phyloP scores from a whole-genome alignment of 805 yeast species.

The Wickerhamomyces queroliae region DNA sequence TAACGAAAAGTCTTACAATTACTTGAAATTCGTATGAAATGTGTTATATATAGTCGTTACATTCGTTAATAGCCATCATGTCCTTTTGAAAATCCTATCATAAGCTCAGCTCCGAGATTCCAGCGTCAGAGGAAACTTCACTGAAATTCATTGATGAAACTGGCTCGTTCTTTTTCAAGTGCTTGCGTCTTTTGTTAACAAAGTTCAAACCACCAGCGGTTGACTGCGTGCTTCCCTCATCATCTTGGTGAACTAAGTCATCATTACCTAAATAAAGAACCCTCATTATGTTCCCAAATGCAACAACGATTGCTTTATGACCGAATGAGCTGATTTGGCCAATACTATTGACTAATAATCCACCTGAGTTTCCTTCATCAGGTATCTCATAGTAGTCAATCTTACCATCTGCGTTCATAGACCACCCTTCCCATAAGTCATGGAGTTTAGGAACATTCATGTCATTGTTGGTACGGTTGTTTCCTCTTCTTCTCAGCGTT shows the following conservation, averaged over 20 bases:
- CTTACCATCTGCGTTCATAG: slow-evolving; percentile 63
- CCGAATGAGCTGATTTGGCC: slow-evolving; percentile 70
- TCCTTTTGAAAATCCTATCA: neutral
- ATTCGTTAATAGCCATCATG: too few relatives aligned
- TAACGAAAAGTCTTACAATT: too few relatives aligned
- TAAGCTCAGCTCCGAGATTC: slow-evolving; percentile 14
- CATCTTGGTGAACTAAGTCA: slow-evolving; percentile 57
- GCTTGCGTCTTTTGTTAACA: slow-evolving; percentile 44
- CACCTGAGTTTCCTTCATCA: slow-evolving; percentile 31
- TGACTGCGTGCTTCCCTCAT: slow-evolving; percentile 34
- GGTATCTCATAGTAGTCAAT: slow-evolving; percentile 57
- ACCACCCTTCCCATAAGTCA: slow-evolving; percentile 77
- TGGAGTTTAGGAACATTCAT: slow-evolving; percentile 27
- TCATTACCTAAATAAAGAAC: slow-evolving; percentile 73
- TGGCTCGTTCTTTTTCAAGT: slow-evolving; percentile 12
- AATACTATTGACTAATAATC: slow-evolving; percentile 46
- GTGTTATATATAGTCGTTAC: too few relatives aligned
- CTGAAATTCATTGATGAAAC: slow-evolving; percentile 14
- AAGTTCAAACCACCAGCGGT: slow-evolving; percentile 44
- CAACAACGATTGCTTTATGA: slow-evolving; percentile 68
- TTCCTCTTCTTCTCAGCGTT: slow-evolving; percentile 10
- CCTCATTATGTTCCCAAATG: slow-evolving; percentile 69
- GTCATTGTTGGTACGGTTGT: slow-evolving; percentile 6
- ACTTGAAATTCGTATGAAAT: too few relatives aligned
- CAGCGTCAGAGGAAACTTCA: slow-evolving; percentile 18